phyloP scores from a whole-genome alignment of 2,329 filamentous ascomycete genomes.

The Periconia sp. region DNA sequence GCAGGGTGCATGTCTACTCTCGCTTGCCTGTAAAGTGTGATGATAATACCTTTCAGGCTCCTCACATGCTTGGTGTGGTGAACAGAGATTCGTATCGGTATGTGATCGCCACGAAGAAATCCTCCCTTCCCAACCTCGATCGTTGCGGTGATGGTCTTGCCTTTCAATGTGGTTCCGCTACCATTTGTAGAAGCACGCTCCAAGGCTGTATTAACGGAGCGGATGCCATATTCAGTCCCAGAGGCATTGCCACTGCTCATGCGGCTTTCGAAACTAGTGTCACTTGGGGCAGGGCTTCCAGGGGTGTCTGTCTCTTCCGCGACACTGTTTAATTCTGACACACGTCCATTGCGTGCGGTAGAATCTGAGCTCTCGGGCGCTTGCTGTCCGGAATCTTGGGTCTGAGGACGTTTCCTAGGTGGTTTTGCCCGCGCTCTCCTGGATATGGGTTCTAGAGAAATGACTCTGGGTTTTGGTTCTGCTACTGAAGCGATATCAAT shows the following conservation, averaged over 20 bases:
- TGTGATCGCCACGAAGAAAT: constrained; percentile 81
- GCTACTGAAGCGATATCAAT: constrained; percentile 82
- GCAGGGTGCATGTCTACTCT: constrained; percentile 81
- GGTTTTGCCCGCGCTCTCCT: constrained; percentile 69
- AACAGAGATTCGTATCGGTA: constrained; percentile 80
- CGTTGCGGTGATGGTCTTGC: constrained; percentile 80
- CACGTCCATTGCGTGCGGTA: constrained; percentile 23
- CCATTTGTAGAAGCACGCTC: constrained; percentile 55
- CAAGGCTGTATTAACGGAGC: constrained; percentile 51
- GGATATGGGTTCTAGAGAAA: constrained; percentile 88
- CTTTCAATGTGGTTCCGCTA: constrained; percentile 64
- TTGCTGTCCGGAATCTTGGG: constrained; percentile 12
- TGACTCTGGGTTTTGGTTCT: constrained; percentile 77
- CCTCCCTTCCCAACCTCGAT: constrained; percentile 83
- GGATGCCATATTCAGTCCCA: constrained; percentile 48
- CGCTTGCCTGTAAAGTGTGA: constrained; percentile 89
- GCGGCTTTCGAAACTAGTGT: constrained; percentile 55
- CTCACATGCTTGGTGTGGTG: constrained; percentile 89
- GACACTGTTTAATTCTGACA: constrained; percentile 29
- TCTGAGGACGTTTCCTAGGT: constrained; percentile 25
- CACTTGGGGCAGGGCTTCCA: constrained; percentile 54
- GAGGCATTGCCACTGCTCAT: constrained; percentile 68
- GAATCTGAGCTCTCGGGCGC: constrained; percentile 25
- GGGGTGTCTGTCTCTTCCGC: constrained; percentile 42
- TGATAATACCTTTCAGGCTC: constrained; percentile 89